A percentile compares a stretch with the other conserved stretches of the same genome.
These are phyloP conservation scores for Aspergillus sp. DNA, from an alignment of 2,329 filamentous ascomycete genomes.

Conservation along the genomic window DNA sequence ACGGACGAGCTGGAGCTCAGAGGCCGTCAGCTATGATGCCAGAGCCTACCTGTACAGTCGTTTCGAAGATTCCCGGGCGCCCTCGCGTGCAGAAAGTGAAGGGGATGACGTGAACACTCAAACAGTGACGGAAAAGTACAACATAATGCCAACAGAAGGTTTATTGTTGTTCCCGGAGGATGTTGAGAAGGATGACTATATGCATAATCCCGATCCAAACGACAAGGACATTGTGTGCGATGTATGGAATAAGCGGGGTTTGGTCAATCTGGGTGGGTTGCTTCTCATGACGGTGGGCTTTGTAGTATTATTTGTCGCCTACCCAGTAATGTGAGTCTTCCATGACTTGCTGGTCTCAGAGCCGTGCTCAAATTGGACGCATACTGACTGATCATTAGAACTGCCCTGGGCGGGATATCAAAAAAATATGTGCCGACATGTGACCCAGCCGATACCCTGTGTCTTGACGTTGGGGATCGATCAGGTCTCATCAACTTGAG, in stretches of 20 bases:
- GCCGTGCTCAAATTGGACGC: not conserved
- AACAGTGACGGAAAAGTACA: conserved; percentile 73
- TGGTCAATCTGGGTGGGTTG: conserved; percentile 66
- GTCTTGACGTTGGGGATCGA: conserved; percentile 53
- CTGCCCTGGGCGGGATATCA: conserved; percentile 55
- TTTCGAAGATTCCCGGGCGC: conserved; percentile 62
- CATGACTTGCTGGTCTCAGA: not conserved
- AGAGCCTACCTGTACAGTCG: conserved; percentile 54
- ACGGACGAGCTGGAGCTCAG: conserved; percentile 67
- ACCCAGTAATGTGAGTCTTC: conserved; percentile 64
- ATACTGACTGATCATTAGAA: conserved; percentile 43
- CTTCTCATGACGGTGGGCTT: conserved; percentile 62
- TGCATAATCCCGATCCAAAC: conserved; percentile 70
- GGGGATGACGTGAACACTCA: conserved; percentile 69
- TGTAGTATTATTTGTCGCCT: conserved; percentile 67
- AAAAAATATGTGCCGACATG: conserved; percentile 25
- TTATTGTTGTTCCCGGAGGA: conserved; percentile 70
- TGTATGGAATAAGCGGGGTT: conserved; percentile 64
- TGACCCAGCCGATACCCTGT: conserved; percentile 46
- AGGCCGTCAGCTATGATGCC: conserved; percentile 56
- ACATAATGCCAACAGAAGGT: conserved; percentile 68
- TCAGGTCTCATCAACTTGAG: conserved; percentile 63
- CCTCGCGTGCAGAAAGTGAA: conserved; percentile 64
- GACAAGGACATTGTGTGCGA: conserved; percentile 65
- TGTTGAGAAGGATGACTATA: conserved; percentile 71